These are phyloP conservation scores for Debaryomycetaceae sp. DNA, from an alignment of 1,139 yeast genomes.

Conservation along the genomic window DNA sequence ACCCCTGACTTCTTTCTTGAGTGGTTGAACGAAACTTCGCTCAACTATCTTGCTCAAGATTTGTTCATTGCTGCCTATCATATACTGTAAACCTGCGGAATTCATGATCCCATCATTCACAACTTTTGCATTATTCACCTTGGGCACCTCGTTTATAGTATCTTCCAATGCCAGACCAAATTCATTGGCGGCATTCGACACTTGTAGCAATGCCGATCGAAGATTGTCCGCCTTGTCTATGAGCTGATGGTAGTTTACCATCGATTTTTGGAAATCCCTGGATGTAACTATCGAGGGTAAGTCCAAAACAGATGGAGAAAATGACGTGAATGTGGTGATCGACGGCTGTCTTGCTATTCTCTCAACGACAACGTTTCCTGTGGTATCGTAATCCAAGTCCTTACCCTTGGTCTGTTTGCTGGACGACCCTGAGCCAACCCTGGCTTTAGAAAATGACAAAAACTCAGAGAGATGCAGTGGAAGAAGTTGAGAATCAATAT, in stretches of 20 bases:
- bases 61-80: slow-evolving; percentile 75
- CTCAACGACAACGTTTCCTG: background rate
- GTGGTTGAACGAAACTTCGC: slow-evolving; percentile 54
- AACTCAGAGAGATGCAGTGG: slow-evolving; percentile 59
- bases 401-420: slow-evolving; percentile 1
- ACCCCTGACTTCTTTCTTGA: slow-evolving; percentile 37
- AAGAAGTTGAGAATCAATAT: slow-evolving; percentile 9
- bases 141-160: slow-evolving; percentile 49
- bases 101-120: slow-evolving; percentile 65
- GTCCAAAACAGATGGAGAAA: slow-evolving; percentile 52
- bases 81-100: slow-evolving; percentile 76
- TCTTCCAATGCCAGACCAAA: slow-evolving; percentile 71
- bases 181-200: slow-evolving; percentile 64
- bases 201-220: slow-evolving; percentile 44
- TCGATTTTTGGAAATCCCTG: slow-evolving; percentile 51
- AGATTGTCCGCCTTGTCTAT: slow-evolving; percentile 51
- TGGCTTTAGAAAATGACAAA: slow-evolving; percentile 41
- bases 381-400: background rate
- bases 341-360: slow-evolving; percentile 25
- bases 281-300: slow-evolving; percentile 58
- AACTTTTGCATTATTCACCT: slow-evolving; percentile 60
- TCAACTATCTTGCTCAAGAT: slow-evolving; percentile 58
- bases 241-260: slow-evolving; percentile 45
- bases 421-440: slow-evolving; percentile 11
- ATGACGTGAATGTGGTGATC: slow-evolving; percentile 36